Conservation (phyloP, 768 basidiomycete genomes). For the Peribolospora kevripleyi region DNA sequence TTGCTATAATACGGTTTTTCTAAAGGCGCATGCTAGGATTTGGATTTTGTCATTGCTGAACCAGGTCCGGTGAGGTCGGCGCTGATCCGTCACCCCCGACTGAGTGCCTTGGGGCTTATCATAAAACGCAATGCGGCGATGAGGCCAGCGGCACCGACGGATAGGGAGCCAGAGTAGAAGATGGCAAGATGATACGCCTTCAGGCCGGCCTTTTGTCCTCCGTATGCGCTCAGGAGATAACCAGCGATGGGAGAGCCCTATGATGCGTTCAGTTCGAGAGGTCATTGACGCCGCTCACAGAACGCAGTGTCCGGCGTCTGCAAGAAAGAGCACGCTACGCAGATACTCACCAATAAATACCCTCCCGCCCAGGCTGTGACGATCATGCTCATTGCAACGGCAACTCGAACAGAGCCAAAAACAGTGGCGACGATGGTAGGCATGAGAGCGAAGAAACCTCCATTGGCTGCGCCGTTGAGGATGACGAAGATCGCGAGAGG, state of each 20-base stretch:
- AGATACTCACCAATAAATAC: background rate
- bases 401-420: slow-evolving; percentile 3
- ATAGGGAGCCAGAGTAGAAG: too few species aligned
- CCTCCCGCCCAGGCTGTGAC: slow-evolving; percentile 5
- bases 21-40: too few species aligned
- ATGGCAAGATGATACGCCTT: slow-evolving; percentile 13
- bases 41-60: too few species aligned
- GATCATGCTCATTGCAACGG: slow-evolving; percentile 10
- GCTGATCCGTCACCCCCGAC: too few species aligned
- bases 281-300: background rate
- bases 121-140: too few species aligned
- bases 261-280: slow-evolving; percentile 4
- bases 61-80: too few species aligned
- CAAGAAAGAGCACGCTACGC: background rate
- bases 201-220: slow-evolving; percentile 10
- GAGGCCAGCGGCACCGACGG: too few species aligned
- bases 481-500: slow-evolving; percentile 13
- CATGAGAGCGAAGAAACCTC: slow-evolving; percentile 13
- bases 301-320: background rate
- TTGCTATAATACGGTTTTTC: too few species aligned
- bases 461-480: slow-evolving; percentile 8
- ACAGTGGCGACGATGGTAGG: slow-evolving; percentile 11
- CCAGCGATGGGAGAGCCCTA: slow-evolving; percentile 15
- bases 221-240: slow-evolving; percentile 13
- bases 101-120: too few species aligned